Evolutionary conservation across 345 rosid species (phyloP), one percentile per base, ranked within the genome.

Genomic region (Erodium maritimum): DNA sequence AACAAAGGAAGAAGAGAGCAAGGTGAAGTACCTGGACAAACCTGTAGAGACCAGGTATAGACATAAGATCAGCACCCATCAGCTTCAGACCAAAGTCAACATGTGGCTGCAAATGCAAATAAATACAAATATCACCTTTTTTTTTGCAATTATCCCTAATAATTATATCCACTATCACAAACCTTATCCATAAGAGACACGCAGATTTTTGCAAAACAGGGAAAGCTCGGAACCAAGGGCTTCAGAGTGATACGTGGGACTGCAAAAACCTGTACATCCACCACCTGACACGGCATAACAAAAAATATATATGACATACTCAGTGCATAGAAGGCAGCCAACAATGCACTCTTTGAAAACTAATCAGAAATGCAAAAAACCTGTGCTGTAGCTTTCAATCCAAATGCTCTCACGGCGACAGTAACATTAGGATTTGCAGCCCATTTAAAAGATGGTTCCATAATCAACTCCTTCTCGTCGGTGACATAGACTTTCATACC

Each of bases 111-210:
- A 75, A 50, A 61, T 59, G 12, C 63, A 60, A 62, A 69, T 56
- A 63, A 18, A 50, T 7, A 60, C 20, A 52, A 62, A 64, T 61
- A 68, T 50, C 55, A 55, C 59, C 61, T 23, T 42, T 16, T 42
- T n/a, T n/a, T n/a, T n/a, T n/a, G n/a, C n/a, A n/a, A n/a, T n/a
- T n/a, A n/a, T n/a, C n/a, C n/a, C n/a, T n/a, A n/a, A n/a, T n/a
- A n/a, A n/a, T n/a, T n/a, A n/a, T 46, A 19, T 11, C 24, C 21
- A 54, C 54, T 18, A 60, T 58, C 59, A 61, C 81, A 17, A 60
- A 91, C 98, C 96, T 87, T 93, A 50, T 89, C 91, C 97, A 89
- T 89, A 56, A 93, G 93, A 59, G 99, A 93, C 21, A 93, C 94
- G 16, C 25, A 77, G 54, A 93, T 85, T 45, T 66, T 89, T 59